phyloP scores from a whole-genome alignment of 2,329 filamentous ascomycete species.

The Colletotrichum costaricense region DNA sequence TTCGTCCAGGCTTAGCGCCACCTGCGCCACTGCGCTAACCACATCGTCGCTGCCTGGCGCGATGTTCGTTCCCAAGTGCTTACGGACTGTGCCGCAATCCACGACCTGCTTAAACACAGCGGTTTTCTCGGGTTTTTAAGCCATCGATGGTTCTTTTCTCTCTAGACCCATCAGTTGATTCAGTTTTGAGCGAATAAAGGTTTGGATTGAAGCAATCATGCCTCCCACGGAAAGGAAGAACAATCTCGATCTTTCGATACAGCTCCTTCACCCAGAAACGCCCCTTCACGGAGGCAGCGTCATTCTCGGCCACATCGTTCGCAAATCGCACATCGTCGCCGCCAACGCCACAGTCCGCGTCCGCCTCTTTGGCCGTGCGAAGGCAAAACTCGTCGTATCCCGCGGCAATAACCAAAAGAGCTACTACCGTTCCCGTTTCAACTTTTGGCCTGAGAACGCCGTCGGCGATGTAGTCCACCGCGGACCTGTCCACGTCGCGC shows the following conservation, averaged over 20 bases:
- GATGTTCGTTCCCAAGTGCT: not conserved
- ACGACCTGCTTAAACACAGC: not conserved
- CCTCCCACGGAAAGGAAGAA: not conserved
- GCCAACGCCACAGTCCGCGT: slow-evolving; percentile 38
- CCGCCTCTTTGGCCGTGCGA: slow-evolving; percentile 40
- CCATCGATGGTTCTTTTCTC: not conserved
- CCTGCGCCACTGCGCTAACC: not conserved
- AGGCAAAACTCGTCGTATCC: slow-evolving; percentile 40
- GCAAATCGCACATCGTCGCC: slow-evolving; percentile 38
- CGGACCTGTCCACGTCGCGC: slow-evolving; percentile 42
- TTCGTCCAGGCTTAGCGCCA: not conserved
- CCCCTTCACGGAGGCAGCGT: slow-evolving; percentile 39
- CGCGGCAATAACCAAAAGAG: slow-evolving; percentile 26
- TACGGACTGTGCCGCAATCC: not conserved
- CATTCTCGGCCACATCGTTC: slow-evolving; percentile 41
- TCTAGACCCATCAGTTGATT: not conserved
- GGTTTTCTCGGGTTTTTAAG: too few relatives aligned
- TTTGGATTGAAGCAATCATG: not conserved
- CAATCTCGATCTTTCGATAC: slow-evolving; percentile 6
- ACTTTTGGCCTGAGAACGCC: slow-evolving; percentile 37
- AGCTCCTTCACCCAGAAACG: not conserved
- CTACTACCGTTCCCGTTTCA: slow-evolving; percentile 40
- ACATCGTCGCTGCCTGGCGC: not conserved
- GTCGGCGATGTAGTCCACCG: slow-evolving; percentile 35
- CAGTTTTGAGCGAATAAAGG: rapidly evolving